Conservation (phyloP, 345 rosid genomes). For the Citrus medica region DNA sequence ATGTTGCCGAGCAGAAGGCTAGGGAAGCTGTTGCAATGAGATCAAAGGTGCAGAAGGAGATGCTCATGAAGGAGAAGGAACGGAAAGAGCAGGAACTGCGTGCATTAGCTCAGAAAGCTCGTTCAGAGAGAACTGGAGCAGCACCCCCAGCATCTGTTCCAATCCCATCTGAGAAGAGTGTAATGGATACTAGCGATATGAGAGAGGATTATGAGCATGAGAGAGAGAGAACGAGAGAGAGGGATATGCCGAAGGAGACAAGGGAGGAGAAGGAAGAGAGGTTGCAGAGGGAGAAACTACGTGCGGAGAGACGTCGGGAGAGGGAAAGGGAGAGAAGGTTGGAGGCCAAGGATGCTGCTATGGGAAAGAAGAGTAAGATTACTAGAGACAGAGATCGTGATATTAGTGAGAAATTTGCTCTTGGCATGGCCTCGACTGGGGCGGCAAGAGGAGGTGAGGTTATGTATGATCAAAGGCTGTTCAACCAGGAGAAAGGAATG, state of each 20-base stretch:
- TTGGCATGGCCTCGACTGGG: constrained; percentile 92
- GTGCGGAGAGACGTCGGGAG: constrained; percentile 88
- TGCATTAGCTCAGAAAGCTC: constrained; percentile 91
- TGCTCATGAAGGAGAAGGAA: constrained; percentile 92
- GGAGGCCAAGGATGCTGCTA: constrained; percentile 82
- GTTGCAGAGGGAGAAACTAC: constrained; percentile 76
- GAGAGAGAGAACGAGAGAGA: constrained; percentile 48
- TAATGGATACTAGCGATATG: constrained; percentile 48
- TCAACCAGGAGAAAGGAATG: constrained; percentile 98
- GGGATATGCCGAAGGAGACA: constrained; percentile 50
- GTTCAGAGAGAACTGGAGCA: constrained; percentile 81
- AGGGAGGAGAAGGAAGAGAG: constrained; percentile 83
- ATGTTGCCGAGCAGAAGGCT: constrained; percentile 97
- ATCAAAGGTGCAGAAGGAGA: constrained; percentile 91
- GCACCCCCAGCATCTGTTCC: constrained; percentile 54
- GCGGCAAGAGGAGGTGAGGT: constrained; percentile 84
- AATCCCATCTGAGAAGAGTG: constrained; percentile 47
- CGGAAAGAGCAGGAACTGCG: constrained; percentile 88
- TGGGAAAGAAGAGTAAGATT: constrained; percentile 98
- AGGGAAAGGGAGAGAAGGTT: constrained; percentile 89
- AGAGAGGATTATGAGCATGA: constrained; percentile 61
- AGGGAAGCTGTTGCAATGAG: constrained; percentile 99
- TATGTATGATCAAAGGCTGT: constrained; percentile 85
- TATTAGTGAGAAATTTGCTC: constrained; percentile 91
- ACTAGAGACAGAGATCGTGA: constrained; percentile 93